phyloP scores from a whole-genome alignment of 2,329 filamentous ascomycete species.

The Fusarium stilboides region DNA sequence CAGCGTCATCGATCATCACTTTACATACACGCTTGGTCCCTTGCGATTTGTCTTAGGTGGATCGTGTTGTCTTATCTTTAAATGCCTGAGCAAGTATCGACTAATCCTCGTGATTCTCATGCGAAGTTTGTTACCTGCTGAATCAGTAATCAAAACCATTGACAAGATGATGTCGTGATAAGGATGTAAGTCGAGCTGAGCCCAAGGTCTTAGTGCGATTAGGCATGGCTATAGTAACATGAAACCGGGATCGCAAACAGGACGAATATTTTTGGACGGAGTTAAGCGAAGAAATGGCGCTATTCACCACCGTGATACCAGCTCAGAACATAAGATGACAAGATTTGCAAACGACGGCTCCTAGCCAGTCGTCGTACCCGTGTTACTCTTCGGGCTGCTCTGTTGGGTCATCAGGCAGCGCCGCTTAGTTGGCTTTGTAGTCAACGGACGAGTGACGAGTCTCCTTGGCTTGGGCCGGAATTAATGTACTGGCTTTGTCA shows the following conservation, averaged over 20 bases:
- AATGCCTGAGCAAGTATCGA: slow-evolving; percentile 3
- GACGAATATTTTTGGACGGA: neutral
- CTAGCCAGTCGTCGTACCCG: slow-evolving; percentile 14
- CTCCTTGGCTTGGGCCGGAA: neutral
- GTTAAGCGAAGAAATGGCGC: neutral
- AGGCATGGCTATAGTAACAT: slow-evolving; percentile 6
- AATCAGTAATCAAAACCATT: neutral
- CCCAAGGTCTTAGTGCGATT: slow-evolving; percentile 1
- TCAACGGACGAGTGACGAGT: neutral
- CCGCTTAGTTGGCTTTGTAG: neutral
- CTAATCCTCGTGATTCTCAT: neutral
- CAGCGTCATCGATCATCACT: slow-evolving; percentile 44
- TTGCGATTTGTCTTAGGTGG: slow-evolving; percentile 17
- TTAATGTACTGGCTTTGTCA: neutral
- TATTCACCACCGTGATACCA: neutral
- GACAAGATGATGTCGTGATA: slow-evolving; percentile 3
- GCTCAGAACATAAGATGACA: neutral
- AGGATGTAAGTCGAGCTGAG: neutral
- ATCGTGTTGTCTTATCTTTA: slow-evolving; percentile 9
- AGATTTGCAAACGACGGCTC: slow-evolving; percentile 5
- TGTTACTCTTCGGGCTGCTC: slow-evolving; percentile 17
- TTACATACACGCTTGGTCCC: slow-evolving; percentile 39
- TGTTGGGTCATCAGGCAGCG: slow-evolving; percentile 19
- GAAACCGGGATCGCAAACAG: slow-evolving; percentile 10
- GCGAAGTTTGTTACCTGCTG: neutral